phyloP scores from a whole-genome alignment of 1,139 yeast genomes.

The Tardiomyces depauwii region DNA sequence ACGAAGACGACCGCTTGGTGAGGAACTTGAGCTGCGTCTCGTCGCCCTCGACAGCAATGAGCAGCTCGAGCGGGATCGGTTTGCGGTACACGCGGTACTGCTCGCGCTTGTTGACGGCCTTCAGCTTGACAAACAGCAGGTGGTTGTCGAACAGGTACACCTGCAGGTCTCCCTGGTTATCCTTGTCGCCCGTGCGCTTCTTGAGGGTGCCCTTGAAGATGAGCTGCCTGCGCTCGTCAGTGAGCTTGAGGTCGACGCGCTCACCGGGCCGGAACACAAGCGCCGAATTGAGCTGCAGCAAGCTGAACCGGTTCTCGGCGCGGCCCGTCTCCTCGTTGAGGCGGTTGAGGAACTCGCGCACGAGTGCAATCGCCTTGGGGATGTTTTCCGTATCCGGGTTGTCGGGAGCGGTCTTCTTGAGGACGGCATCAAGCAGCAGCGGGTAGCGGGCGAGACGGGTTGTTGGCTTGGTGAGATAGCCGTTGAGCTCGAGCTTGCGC shows the following conservation, averaged over 20 bases:
- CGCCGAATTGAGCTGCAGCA: conserved; percentile 75
- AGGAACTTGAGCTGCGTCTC: conserved; percentile 48
- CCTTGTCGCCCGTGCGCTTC: conserved; percentile 70
- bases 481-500: conserved; percentile 80
- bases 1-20: conserved; percentile 33
- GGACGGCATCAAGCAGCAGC: conserved; percentile 66
- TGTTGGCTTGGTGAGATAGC: conserved; percentile 90
- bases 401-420: conserved; percentile 68
- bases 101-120: conserved; percentile 80
- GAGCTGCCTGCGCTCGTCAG: conserved; percentile 70
- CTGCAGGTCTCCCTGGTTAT: conserved; percentile 57
- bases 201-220: conserved; percentile 68
- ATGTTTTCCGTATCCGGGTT: conserved; percentile 66
- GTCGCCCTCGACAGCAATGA: conserved; percentile 66
- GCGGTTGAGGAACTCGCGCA: conserved; percentile 64
- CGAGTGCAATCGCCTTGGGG: conserved; percentile 61
- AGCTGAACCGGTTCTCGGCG: conserved; percentile 84
- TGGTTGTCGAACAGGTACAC: conserved; percentile 86
- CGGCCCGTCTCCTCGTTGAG: conserved; percentile 90
- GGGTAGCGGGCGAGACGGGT: conserved; percentile 95
- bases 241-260: conserved; percentile 74
- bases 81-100: conserved; percentile 85
- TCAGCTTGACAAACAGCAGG: conserved; percentile 72
- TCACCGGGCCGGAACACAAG: conserved; percentile 70
- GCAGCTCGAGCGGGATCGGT: conserved; percentile 82